Conservation (phyloP, 2,329 filamentous ascomycete species). For the Cryphonectria japonica region DNA sequence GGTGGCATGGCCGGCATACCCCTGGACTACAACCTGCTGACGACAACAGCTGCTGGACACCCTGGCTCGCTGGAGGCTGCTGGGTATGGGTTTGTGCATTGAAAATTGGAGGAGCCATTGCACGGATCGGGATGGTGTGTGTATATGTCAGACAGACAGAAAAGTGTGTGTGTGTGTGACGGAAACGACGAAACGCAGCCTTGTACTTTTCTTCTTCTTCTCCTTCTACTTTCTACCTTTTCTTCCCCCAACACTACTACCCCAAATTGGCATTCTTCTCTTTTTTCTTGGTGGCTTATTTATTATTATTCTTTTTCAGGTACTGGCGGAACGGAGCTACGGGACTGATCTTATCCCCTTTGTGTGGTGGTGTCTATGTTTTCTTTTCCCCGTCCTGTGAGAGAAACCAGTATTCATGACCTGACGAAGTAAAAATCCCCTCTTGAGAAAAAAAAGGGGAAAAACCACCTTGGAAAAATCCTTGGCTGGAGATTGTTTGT, state of each 20-base stretch:
- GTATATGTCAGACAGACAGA: not conserved
- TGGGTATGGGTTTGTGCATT: conserved; percentile 49
- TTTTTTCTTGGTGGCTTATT: not conserved
- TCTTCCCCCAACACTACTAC: not conserved
- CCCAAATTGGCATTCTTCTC: not conserved
- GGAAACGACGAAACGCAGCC: conserved; percentile 7
- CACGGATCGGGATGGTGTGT: not conserved
- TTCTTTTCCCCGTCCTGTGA: not conserved
- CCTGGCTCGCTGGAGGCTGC: conserved; percentile 40
- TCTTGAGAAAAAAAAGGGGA: conserved; percentile 5
- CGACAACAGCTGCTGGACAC: conserved; percentile 38
- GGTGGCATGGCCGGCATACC: conserved; percentile 38
- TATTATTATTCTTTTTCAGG: not conserved
- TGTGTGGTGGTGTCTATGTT: conserved; percentile 3
- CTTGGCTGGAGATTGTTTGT: conserved; percentile 12
- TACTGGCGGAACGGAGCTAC: conserved; percentile 20
- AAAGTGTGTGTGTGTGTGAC: too few relatives aligned
- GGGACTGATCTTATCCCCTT: not conserved
- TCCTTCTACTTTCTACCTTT: not conserved
- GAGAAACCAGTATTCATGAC: too few relatives aligned
- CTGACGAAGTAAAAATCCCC: too few relatives aligned
- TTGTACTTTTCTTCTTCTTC: not conserved
- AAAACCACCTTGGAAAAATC: not conserved
- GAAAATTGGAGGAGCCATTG: conserved; percentile 25
- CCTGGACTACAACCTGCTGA: conserved; percentile 45